Percentiles rank a stretch among this genome's conserved stretches.
Conservation (phyloP, 305 asterid species). For the Euphrasia arctica region DNA sequence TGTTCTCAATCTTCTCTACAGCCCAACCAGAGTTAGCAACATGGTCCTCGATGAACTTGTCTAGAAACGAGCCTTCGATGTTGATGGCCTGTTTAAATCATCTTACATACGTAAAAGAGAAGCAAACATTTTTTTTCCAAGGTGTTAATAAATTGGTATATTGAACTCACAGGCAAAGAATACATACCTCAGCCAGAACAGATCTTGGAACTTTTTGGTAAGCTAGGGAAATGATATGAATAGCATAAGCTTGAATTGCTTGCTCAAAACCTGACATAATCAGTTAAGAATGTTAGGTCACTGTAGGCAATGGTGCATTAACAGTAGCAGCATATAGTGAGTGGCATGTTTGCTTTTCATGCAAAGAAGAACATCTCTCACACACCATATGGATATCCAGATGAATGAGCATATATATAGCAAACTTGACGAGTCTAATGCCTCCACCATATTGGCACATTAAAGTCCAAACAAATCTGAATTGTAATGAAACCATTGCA, state of each 20-base stretch:
- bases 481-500: background rate
- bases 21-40: slow-evolving; percentile 48
- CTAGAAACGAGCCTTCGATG: slow-evolving; percentile 56
- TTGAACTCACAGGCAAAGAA: slow-evolving; percentile 11
- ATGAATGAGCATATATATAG: background rate
- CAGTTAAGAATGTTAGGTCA: background rate
- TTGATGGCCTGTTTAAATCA: slow-evolving; percentile 47
- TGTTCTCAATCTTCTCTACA: slow-evolving; percentile 55
- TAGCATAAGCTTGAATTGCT: background rate
- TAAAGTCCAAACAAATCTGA: background rate
- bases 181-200: slow-evolving; percentile 27
- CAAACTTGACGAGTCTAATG: background rate
- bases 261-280: background rate
- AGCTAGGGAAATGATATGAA: slow-evolving; percentile 6
- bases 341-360: background rate
- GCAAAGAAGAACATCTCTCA: background rate
- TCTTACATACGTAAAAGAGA: slow-evolving; percentile 2
- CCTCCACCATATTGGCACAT: background rate
- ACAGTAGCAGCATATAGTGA: background rate
- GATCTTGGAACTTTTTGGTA: slow-evolving; percentile 11
- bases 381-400: background rate
- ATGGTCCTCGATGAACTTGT: slow-evolving; percentile 63
- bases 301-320: background rate
- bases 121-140: background rate
- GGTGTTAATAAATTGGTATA: background rate